These are phyloP conservation scores for Penicillium ucsense DNA, from an alignment of 495 filamentous ascomycete genomes.

Conservation along the genomic window DNA sequence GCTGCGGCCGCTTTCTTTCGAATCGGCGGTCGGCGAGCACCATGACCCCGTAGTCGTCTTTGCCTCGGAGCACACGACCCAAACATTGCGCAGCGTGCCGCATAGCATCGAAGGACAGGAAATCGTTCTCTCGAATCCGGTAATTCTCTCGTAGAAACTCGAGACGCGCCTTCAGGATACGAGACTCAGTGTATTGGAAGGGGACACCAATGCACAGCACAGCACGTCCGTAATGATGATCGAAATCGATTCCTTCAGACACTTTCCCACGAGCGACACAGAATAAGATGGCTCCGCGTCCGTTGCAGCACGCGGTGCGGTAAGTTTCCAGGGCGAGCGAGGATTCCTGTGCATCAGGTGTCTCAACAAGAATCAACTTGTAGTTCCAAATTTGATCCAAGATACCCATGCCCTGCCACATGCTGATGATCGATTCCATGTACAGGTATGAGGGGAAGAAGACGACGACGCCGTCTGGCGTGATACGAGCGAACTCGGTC, in stretches of 20 bases:
- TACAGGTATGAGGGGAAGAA: slow-evolving; percentile 99
- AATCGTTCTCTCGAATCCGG: slow-evolving; percentile 94
- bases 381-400: slow-evolving; percentile 98
- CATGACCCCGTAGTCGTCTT: slow-evolving; percentile 99
- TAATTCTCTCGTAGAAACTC: slow-evolving; percentile 96
- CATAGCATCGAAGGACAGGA: slow-evolving; percentile 98
- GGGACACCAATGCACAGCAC: slow-evolving; percentile 96
- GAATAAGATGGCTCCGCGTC: slow-evolving; percentile 82
- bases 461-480: slow-evolving; percentile 93
- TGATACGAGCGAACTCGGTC: slow-evolving; percentile 87
- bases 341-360: slow-evolving; percentile 93
- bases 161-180: slow-evolving; percentile 90
- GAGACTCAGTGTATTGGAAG: slow-evolving; percentile 97
- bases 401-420: slow-evolving; percentile 98
- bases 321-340: slow-evolving; percentile 94
- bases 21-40: slow-evolving; percentile 90
- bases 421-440: slow-evolving; percentile 97
- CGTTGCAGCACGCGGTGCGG: slow-evolving; percentile 94
- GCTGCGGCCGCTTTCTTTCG: slow-evolving; percentile 74
- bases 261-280: slow-evolving; percentile 97
- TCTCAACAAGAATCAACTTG: slow-evolving; percentile 97
- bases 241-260: slow-evolving; percentile 96
- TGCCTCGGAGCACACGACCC: slow-evolving; percentile 88
- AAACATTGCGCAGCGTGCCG: slow-evolving; percentile 95
- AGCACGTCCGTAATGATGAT: slow-evolving; percentile 95